phyloP scores from a whole-genome alignment of 495 filamentous ascomycete genomes.

The Penicillium psychrofluorescens region DNA sequence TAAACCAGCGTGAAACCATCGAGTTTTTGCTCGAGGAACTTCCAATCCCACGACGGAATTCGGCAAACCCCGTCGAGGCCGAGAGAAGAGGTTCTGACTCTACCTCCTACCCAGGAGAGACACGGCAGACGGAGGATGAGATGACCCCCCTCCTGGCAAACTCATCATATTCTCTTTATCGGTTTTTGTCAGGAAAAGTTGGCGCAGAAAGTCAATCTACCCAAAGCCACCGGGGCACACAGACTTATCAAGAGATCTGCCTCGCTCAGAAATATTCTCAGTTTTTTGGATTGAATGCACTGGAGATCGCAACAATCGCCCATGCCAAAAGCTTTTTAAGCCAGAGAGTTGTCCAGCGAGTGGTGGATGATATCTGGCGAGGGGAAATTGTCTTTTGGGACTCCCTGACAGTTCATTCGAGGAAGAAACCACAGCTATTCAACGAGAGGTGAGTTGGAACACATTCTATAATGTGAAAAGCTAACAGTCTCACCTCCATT shows the following conservation, averaged over 20 bases:
- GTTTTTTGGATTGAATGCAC: constrained; percentile 72
- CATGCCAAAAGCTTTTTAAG: constrained; percentile 86
- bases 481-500: constrained; percentile 3
- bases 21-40: constrained; percentile 81
- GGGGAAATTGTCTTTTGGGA: constrained; percentile 94
- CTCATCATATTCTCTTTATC: constrained; percentile 17
- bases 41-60: constrained; percentile 24
- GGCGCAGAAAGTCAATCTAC: constrained; percentile 1
- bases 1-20: constrained; percentile 74
- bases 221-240: constrained; percentile 1
- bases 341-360: constrained; percentile 76
- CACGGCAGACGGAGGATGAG: constrained; percentile 9
- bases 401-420: constrained; percentile 62
- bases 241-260: constrained; percentile 7
- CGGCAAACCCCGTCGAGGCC: constrained; percentile 11
- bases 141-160: constrained; percentile 23
- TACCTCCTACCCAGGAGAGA: constrained; percentile 2
- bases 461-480: neutral
- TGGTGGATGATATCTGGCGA: constrained; percentile 85
- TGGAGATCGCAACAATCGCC: constrained; percentile 87
- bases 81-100: constrained; percentile 19
- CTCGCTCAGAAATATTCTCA: constrained; percentile 54
- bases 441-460: constrained; percentile 46
- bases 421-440: constrained; percentile 77
- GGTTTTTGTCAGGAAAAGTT: constrained; percentile 12